Evolutionary conservation across 202 grass and related monocot genomes (phyloP).

Genomic region (Setaria viridis): DNA sequence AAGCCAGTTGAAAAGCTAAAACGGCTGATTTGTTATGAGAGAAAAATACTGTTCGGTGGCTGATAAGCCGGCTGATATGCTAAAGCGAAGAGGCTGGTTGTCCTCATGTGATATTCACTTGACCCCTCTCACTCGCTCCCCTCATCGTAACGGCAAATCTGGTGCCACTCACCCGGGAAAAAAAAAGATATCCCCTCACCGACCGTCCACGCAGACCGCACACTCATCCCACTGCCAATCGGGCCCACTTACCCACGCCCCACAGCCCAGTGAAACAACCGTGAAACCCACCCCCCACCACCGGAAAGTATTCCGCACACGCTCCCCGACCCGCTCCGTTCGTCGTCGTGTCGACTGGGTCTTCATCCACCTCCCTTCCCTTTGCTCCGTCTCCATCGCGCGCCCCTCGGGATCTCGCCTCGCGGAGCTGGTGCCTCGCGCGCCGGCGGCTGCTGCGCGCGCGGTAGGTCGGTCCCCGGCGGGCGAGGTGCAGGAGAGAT

Average conservation of each 20-base stretch:
- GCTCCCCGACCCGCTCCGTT: conserved; percentile 11
- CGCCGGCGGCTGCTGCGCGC: neutral
- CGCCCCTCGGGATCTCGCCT: conserved; percentile 14
- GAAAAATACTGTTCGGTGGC: no score
- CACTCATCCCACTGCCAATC: neutral
- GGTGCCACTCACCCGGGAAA: no score
- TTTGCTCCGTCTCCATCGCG: neutral
- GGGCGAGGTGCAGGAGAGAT: conserved; percentile 12
- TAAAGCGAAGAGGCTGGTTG: no score
- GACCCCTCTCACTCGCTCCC: no score
- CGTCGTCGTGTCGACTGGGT: conserved; percentile 35
- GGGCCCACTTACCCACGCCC: neutral
- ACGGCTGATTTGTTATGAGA: no score
- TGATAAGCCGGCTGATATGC: no score
- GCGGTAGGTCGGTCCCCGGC: neutral
- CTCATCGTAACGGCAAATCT: no score
- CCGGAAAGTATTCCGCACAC: neutral
- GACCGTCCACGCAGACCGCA: no score
- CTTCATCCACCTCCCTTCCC: neutral
- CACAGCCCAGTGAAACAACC: neutral
- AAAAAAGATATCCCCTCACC: no score
- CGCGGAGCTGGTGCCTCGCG: neutral
- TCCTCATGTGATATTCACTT: no score
- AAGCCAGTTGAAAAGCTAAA: no score
- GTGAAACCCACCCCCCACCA: neutral